Evolutionary conservation across 2,329 filamentous ascomycete species (phyloP).

Genomic region (Cercospora sp.): DNA sequence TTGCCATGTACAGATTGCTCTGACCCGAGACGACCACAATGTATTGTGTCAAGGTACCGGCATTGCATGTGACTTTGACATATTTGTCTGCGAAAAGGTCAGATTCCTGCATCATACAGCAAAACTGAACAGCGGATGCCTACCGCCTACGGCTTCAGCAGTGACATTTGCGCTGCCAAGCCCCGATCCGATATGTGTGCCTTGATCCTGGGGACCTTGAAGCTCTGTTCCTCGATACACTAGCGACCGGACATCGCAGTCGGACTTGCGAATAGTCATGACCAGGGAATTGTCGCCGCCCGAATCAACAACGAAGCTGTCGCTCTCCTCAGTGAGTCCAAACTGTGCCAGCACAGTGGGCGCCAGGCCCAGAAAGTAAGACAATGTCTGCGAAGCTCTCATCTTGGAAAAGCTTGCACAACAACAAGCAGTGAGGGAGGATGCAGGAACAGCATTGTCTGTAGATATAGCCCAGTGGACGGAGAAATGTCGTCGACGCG

Average conservation of each 20-base stretch:
- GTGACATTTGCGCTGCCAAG: slow-evolving; percentile 19
- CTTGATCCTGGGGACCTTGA: slow-evolving; percentile 6
- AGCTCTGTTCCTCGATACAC: slow-evolving; percentile 18
- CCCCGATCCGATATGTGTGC: slow-evolving; percentile 22
- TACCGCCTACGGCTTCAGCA: slow-evolving; percentile 15
- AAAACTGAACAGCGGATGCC: neutral
- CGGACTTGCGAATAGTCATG: slow-evolving; percentile 18
- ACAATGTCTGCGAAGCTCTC: neutral
- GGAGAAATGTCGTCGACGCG: neutral
- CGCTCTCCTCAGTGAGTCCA: slow-evolving; percentile 16
- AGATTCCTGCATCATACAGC: neutral
- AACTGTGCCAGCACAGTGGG: slow-evolving; percentile 13
- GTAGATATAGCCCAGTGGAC: neutral
- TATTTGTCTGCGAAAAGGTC: slow-evolving; percentile 14
- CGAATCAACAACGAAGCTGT: slow-evolving; percentile 19
- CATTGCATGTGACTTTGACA: slow-evolving; percentile 21
- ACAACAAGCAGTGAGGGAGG: neutral
- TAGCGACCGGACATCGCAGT: slow-evolving; percentile 21
- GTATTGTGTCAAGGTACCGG: slow-evolving; percentile 21
- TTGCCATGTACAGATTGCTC: slow-evolving; percentile 23
- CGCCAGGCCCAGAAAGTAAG: slow-evolving; percentile 6
- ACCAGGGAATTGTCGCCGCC: slow-evolving; percentile 13
- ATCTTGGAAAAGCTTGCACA: neutral
- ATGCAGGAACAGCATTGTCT: neutral
- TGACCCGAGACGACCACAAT: slow-evolving; percentile 18